Percentiles rank a stretch among this genome's conserved stretches.
Evolutionary conservation across 177 flowering plant genomes (phyloP).

Genomic region (Vitis hybrid): DNA sequence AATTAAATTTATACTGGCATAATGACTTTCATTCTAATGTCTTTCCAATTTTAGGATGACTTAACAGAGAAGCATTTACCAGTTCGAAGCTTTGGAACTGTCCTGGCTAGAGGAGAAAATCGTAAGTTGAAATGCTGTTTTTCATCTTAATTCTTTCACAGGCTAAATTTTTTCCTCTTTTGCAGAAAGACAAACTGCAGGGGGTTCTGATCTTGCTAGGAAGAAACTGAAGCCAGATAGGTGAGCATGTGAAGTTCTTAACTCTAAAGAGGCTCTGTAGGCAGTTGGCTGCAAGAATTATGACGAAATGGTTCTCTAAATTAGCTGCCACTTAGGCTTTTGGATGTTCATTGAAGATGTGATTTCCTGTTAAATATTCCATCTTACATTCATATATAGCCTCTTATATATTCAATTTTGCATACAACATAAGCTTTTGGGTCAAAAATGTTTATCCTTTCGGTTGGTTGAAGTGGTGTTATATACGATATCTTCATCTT

Average conservation of each 20-base stretch:
- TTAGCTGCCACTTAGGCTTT: neutral
- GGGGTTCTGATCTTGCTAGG: slow-evolving; percentile 32
- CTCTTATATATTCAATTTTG: too few species aligned
- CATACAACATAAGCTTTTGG: too few species aligned
- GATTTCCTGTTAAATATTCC: too few species aligned
- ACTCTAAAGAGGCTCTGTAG: too few species aligned
- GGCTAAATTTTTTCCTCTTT: slow-evolving; percentile 8
- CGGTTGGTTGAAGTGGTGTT: neutral
- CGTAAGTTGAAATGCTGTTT: slow-evolving; percentile 33
- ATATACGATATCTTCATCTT: neutral
- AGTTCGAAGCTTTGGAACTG: slow-evolving; percentile 80
- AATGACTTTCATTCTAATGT: neutral
- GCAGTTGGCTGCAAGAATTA: too few species aligned
- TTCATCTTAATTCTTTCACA: neutral
- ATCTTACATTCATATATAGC: too few species aligned
- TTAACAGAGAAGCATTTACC: slow-evolving; percentile 42
- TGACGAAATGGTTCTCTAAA: neutral
- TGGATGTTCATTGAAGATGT: too few species aligned
- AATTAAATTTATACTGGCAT: too few species aligned
- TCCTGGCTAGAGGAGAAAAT: slow-evolving; percentile 49
- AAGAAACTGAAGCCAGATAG: slow-evolving; percentile 52
- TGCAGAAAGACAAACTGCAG: slow-evolving; percentile 46
- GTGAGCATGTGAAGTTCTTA: slow-evolving; percentile 28
- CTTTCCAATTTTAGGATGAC: slow-evolving; percentile 43
- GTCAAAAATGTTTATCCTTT: neutral